Evolutionary conservation across 306 rosid species (phyloP), one percentile per base, ranked within the genome.

Genomic region (Sophora flavescens): DNA sequence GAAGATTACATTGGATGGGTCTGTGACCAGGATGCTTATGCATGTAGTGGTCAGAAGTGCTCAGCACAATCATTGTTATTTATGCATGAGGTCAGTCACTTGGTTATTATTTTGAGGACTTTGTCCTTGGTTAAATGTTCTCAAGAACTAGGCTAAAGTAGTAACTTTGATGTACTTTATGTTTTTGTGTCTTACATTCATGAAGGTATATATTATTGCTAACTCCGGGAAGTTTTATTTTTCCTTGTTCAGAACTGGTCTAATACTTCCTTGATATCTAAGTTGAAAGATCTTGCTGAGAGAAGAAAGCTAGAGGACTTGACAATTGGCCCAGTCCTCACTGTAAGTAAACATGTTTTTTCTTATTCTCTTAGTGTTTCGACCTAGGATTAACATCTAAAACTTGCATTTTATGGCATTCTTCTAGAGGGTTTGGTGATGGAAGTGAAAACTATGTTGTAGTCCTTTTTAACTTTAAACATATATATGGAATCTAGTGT

Each of bases 31-130:
- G 98, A 95, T 90, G 98, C 98, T 65, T 95, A 92, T 28, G 98
- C 98, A 56, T 90, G 98, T 78, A 95, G 97, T 52, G 98, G 98
- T 71, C 98, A 95, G 86, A 95, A 95, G 87, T 95, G 98, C 88
- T 95, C 98, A 0, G 98, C 98, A 32, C 96, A 92, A 52, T 95
- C 97, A 30, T 84, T 95, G 76, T 72, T 95, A 59, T 90, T 95
- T 81, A 86, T 95, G 85, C 98, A 95, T 22, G 97, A 95, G 98
- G 98, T 94, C 74, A 68, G 91, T 38, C 63, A 66, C 67, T 70
- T 56, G 17, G 32, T 30, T 30, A 30, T 62, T 86, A 62, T 39
- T 59, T 51, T 65, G 39, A 61, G 50, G 28, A 57, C 36, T 77
- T 44, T 56, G 8, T 51, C 39, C 66, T 9, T 52, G 26, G 38